Percentiles rank a stretch among this genome's conserved stretches.
Evolutionary conservation across 2,329 filamentous ascomycete genomes (phyloP).

Genomic region (Epichloe amarillans): DNA sequence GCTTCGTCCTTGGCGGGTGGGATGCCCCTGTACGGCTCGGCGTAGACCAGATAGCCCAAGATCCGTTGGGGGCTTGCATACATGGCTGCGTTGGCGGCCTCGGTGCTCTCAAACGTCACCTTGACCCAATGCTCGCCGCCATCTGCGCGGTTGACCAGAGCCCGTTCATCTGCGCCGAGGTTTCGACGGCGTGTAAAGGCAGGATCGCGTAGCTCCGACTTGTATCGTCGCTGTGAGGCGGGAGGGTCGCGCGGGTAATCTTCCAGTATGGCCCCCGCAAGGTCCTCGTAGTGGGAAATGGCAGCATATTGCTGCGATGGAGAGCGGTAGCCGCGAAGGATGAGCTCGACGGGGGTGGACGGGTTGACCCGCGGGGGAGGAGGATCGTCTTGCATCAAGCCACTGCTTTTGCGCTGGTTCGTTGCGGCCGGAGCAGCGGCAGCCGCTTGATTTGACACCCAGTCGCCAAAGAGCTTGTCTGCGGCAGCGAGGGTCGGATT

Average conservation of each 20-base stretch:
- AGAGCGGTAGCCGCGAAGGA: constrained; percentile 68
- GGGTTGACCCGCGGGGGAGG: constrained; percentile 22
- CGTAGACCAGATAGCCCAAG: constrained; percentile 56
- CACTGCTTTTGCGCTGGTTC: constrained; percentile 23
- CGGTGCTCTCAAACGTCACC: constrained; percentile 62
- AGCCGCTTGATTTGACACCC: constrained; percentile 37
- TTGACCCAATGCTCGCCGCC: constrained; percentile 90
- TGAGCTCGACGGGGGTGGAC: constrained; percentile 53
- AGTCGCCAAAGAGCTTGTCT: constrained; percentile 48
- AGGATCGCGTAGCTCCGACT: constrained; percentile 59
- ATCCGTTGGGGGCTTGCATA: constrained; percentile 60
- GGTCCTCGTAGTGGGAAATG: constrained; percentile 74
- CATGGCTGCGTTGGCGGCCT: constrained; percentile 56
- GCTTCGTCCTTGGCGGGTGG: constrained; percentile 52
- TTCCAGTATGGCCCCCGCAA: constrained; percentile 79
- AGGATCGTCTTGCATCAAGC: constrained; percentile 24
- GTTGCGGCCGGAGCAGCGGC: constrained; percentile 14
- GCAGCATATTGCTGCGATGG: constrained; percentile 66
- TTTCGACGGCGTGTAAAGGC: constrained; percentile 52
- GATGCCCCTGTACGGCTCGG: constrained; percentile 54
- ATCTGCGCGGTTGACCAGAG: constrained; percentile 67
- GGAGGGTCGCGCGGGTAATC: constrained; percentile 85
- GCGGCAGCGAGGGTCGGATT: constrained; percentile 49
- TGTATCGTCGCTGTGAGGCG: constrained; percentile 54
- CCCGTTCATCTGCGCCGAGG: constrained; percentile 58